phyloP scores from a whole-genome alignment of 306 rosid species.

The Echinosophora koreensis region DNA sequence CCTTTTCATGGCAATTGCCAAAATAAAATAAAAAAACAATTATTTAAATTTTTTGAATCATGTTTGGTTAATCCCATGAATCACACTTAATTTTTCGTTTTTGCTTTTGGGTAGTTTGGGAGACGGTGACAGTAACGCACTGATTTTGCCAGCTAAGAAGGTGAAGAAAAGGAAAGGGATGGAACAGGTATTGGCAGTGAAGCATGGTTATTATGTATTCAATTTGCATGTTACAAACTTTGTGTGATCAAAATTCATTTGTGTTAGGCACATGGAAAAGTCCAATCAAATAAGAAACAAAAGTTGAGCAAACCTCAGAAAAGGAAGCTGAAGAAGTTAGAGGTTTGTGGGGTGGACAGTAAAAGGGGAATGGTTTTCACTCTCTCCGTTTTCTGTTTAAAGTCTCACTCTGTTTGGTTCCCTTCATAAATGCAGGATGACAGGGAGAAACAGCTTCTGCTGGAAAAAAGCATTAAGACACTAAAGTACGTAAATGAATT shows the following conservation, averaged over 20 bases:
- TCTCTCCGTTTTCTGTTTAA: constrained; percentile 37
- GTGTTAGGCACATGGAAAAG: constrained; percentile 52
- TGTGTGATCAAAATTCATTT: constrained; percentile 31
- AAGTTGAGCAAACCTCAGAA: constrained; percentile 78
- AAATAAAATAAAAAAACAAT: neutral
- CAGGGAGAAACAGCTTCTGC: constrained; percentile 64
- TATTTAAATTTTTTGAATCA: too few species aligned
- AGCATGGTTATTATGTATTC: constrained; percentile 5
- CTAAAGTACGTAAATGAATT: constrained; percentile 63
- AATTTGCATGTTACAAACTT: neutral
- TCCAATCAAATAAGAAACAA: constrained; percentile 52
- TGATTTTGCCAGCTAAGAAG: constrained; percentile 53
- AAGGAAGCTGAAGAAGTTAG: constrained; percentile 73
- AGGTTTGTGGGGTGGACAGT: constrained; percentile 57
- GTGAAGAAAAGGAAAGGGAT: constrained; percentile 60
- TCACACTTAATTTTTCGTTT: neutral
- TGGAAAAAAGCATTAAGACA: constrained; percentile 67
- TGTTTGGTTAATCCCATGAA: neutral
- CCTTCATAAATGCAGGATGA: constrained; percentile 62
- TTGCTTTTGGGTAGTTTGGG: constrained; percentile 50
- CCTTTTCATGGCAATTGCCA: neutral
- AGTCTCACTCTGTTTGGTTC: constrained; percentile 41
- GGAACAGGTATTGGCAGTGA: constrained; percentile 50
- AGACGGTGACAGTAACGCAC: constrained; percentile 58
- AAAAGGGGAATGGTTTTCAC: constrained; percentile 30